Percentiles rank a stretch among this genome's conserved stretches.
Evolutionary conservation across 345 rosid genomes (phyloP).

Genomic region (Arabis alpina): DNA sequence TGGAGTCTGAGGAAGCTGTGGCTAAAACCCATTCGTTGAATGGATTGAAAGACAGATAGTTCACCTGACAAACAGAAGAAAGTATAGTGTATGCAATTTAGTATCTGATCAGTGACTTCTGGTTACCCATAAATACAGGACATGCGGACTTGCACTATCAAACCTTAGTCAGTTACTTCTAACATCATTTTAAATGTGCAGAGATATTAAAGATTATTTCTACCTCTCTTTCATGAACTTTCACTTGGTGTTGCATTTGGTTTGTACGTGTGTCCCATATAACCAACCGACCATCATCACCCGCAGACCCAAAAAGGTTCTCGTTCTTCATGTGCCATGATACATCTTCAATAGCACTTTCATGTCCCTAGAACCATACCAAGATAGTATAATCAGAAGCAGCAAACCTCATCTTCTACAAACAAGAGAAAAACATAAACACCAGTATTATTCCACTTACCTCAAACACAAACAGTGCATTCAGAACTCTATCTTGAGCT

Average conservation of each 20-base stretch:
- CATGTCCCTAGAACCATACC: slow-evolving; percentile 62
- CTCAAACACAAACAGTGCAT: slow-evolving; percentile 71
- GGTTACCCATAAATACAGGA: background rate
- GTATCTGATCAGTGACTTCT: background rate
- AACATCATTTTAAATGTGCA: no score
- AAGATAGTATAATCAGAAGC: slow-evolving; percentile 15
- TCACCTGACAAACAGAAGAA: slow-evolving; percentile 52
- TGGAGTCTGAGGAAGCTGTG: slow-evolving; percentile 89
- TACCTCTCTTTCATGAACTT: slow-evolving; percentile 91
- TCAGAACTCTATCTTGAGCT: slow-evolving; percentile 60
- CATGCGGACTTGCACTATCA: background rate
- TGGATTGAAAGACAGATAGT: slow-evolving; percentile 83
- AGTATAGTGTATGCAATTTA: background rate
- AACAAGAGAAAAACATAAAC: background rate
- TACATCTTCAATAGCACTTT: slow-evolving; percentile 77
- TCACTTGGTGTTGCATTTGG: slow-evolving; percentile 62
- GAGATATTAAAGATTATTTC: slow-evolving; percentile 11
- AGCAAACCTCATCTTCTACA: slow-evolving; percentile 6
- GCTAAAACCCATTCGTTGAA: slow-evolving; percentile 87
- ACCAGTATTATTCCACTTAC: slow-evolving; percentile 42
- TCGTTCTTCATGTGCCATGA: slow-evolving; percentile 92
- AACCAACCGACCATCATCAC: slow-evolving; percentile 83
- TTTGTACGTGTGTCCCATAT: slow-evolving; percentile 90
- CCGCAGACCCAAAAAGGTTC: slow-evolving; percentile 79
- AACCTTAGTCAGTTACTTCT: background rate